Evolutionary conservation across 768 basidiomycete genomes (phyloP), one percentile per base, ranked within the genome.

Genomic region (Tricholoma sp.): DNA sequence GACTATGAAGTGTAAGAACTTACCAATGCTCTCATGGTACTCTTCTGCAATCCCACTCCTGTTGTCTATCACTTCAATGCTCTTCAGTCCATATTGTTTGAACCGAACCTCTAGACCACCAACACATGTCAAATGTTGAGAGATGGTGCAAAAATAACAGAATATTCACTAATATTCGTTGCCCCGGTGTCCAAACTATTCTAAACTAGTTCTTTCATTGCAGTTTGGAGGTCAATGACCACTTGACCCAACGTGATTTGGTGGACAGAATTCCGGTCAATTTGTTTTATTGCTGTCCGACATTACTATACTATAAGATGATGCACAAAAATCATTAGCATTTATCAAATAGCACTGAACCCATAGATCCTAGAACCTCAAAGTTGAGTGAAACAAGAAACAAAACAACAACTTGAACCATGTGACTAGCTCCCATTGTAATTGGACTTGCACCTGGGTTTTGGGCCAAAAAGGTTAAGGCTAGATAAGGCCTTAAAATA

Each of bases 181-280:
- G 94, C 91, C 0, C 89, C 89, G 1, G 97, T 94, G 69, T 99
- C 97, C 29, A 98, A 74, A 57, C 92, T 91, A 69, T 99, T 99
- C 72, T 99, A 97, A 2, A 99, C 83, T 8, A 98, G 83, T 70
- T 99, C 97, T 69, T 98, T 99, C 57, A 98, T 86, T 1, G 94
- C 93, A 0, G 89, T 91, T 67, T 94, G 93, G 0, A 98, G 81
- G 68, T 97, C 94, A 24, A 95, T 79, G 0, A 98, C 89, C 47
- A 98, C 96, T 69, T 98, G 97, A 1, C 96, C 96, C 2, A 93
- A 93, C 0, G 94, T 91, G 54, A 99, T 91, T 54, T 83, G 79
- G 69, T 98, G 97, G 9, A 95, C 78, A 3, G 94, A 91, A 4
- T 79, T 71, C 2, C 74, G 72, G 64, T 95, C 92, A 61, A 98